Evolutionary conservation across 108 stramenopile genomes (phyloP).

Genomic region (Cyclotella choctawhatcheeana): DNA sequence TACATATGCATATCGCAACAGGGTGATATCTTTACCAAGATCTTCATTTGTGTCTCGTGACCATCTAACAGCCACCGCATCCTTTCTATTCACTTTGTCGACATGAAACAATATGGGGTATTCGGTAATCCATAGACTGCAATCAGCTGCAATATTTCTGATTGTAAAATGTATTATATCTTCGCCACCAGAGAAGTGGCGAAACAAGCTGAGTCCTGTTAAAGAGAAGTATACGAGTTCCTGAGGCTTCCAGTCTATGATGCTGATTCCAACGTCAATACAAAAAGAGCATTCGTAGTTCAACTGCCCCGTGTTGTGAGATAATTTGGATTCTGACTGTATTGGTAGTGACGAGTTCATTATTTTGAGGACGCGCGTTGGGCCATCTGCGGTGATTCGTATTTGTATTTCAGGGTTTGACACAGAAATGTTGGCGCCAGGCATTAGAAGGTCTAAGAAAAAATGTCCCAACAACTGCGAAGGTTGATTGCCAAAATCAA

Average conservation of each 20-base stretch:
- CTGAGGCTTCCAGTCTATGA: slow-evolving; percentile 68
- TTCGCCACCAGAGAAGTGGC: slow-evolving; percentile 17
- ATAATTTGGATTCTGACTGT: not conserved
- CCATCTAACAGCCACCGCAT: slow-evolving; percentile 19
- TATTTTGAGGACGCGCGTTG: slow-evolving; percentile 64
- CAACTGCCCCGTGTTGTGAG: not conserved
- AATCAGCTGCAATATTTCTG: slow-evolving; percentile 57
- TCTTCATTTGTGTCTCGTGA: not conserved
- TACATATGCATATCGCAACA: slow-evolving; percentile 30
- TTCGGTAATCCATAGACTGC: slow-evolving; percentile 73
- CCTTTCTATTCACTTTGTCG: slow-evolving; percentile 26
- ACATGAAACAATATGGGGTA: slow-evolving; percentile 69
- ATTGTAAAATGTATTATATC: slow-evolving; percentile 43
- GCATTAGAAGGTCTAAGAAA: slow-evolving; percentile 54
- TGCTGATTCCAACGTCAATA: slow-evolving; percentile 58
- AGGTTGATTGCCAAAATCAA: slow-evolving; percentile 17
- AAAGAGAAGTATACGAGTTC: slow-evolving; percentile 61
- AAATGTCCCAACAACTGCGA: slow-evolving; percentile 43
- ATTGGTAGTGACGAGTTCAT: slow-evolving; percentile 51
- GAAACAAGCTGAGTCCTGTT: slow-evolving; percentile 47
- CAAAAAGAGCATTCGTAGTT: not conserved
- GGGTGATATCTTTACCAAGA: slow-evolving; percentile 45
- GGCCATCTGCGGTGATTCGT: slow-evolving; percentile 63
- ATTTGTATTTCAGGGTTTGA: slow-evolving; percentile 31
- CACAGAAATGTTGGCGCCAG: slow-evolving; percentile 47